Evolutionary conservation across 768 basidiomycete species (phyloP).

Genomic region (Tephrocybe sp.): DNA sequence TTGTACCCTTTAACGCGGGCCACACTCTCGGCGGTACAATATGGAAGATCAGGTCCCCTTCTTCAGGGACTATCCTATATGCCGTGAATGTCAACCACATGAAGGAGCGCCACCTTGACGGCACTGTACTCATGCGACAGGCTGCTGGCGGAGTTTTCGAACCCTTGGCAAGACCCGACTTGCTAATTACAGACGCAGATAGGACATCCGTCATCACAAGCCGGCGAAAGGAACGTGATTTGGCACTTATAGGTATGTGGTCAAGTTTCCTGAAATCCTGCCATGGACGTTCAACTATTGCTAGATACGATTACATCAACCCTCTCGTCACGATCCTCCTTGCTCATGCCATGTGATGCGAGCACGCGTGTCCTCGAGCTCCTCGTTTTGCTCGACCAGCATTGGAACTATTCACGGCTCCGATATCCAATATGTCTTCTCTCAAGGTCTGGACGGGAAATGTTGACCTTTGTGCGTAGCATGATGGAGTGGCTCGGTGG

Average conservation of each 20-base stretch:
- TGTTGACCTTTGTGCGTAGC: conserved; percentile 90
- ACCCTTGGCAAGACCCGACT: conserved; percentile 84
- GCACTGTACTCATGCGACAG: conserved; percentile 81
- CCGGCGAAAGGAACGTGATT: conserved; percentile 87
- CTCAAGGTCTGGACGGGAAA: conserved; percentile 87
- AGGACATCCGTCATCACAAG: conserved; percentile 81
- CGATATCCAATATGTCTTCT: conserved; percentile 93
- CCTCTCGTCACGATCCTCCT: conserved; percentile 73
- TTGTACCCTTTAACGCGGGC: conserved; percentile 94
- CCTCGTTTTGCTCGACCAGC: conserved; percentile 94
- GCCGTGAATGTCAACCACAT: conserved; percentile 96
- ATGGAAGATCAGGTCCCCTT: conserved; percentile 98
- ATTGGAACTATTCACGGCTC: conserved; percentile 89
- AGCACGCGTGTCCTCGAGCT: conserved; percentile 95
- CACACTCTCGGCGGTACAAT: conserved; percentile 96
- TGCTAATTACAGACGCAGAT: conserved; percentile 92
- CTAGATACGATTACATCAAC: conserved; percentile 89
- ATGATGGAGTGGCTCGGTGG: conserved; percentile 99
- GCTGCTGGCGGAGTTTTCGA: conserved; percentile 81
- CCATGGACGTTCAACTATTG: conserved; percentile 11
- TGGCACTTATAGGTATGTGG: conserved; percentile 73
- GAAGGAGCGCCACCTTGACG: conserved; percentile 92
- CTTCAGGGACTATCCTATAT: conserved; percentile 93
- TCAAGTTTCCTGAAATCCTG: not conserved
- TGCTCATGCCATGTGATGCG: conserved; percentile 90